Percentiles rank a stretch among this genome's conserved stretches.
Evolutionary conservation across 2,329 filamentous ascomycete species (phyloP).

Genomic region (Lachnellula subtilissima): DNA sequence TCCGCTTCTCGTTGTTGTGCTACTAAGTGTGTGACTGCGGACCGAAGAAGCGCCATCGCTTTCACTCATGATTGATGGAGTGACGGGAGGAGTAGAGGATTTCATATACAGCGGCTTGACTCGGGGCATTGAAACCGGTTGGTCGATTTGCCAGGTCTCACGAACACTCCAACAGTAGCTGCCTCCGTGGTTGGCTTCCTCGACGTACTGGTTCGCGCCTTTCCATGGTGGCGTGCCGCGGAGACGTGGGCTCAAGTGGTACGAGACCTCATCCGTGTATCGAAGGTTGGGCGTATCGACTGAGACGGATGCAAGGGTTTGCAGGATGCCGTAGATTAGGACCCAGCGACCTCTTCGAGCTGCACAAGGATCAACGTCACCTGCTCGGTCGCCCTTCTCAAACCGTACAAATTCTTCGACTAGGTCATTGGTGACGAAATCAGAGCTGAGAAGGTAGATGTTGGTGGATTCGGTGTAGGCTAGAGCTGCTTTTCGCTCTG

Average conservation of each 20-base stretch:
- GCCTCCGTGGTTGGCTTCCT: slow-evolving; percentile 27
- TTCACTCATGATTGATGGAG: background rate
- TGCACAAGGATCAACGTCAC: slow-evolving; percentile 48
- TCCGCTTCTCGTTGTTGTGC: background rate
- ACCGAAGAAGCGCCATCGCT: slow-evolving; percentile 1
- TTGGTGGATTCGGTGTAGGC: slow-evolving; percentile 58
- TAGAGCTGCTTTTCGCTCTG: slow-evolving; percentile 32
- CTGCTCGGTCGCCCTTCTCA: slow-evolving; percentile 49
- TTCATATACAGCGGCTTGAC: slow-evolving; percentile 1
- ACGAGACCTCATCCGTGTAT: slow-evolving; percentile 48
- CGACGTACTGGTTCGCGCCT: slow-evolving; percentile 25
- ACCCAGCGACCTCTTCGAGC: slow-evolving; percentile 58
- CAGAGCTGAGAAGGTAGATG: slow-evolving; percentile 50
- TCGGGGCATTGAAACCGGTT: slow-evolving; percentile 1
- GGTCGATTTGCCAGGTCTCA: slow-evolving; percentile 17
- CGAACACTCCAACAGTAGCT: slow-evolving; percentile 32
- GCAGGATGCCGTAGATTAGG: slow-evolving; percentile 55
- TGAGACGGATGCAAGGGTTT: slow-evolving; percentile 54
- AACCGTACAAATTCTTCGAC: slow-evolving; percentile 53
- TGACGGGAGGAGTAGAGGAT: background rate
- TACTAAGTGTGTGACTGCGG: background rate
- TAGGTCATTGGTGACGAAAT: slow-evolving; percentile 48
- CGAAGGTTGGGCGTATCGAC: slow-evolving; percentile 52
- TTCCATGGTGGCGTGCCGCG: slow-evolving; percentile 54
- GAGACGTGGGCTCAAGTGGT: slow-evolving; percentile 52